Conservation (phyloP, 208 protist species). For the Leishmania braziliensis region DNA sequence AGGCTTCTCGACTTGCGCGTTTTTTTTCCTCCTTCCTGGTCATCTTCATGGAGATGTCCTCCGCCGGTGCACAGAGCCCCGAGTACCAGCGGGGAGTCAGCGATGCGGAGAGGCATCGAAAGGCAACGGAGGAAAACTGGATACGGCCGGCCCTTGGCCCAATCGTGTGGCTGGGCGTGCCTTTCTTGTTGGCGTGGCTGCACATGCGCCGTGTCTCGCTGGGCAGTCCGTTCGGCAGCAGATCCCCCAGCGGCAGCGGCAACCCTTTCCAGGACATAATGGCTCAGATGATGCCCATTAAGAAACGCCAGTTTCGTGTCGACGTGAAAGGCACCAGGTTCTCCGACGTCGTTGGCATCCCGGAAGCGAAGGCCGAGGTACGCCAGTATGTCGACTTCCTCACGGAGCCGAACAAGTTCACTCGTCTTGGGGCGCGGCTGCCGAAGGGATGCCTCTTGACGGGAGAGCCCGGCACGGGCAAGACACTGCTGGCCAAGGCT, state of each 20-base stretch:
- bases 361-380: constrained; percentile 97
- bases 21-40: not conserved
- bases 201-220: constrained; percentile 59
- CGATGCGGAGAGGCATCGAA: constrained; percentile 72
- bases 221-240: constrained; percentile 5
- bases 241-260: constrained; percentile 14
- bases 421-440: constrained; percentile 94
- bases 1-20: not conserved
- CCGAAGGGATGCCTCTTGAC: constrained; percentile 96
- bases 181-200: constrained; percentile 54
- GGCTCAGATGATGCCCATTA: constrained; percentile 91
- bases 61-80: not conserved
- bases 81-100: constrained; percentile 74
- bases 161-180: constrained; percentile 77
- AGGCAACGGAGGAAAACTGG: constrained; percentile 83
- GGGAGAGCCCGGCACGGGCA: constrained; percentile 97
- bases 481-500: constrained; percentile 98
- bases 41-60: constrained; percentile 12
- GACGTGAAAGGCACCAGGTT: constrained; percentile 88
- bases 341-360: constrained; percentile 95
- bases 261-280: constrained; percentile 83
- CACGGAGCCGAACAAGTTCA: constrained; percentile 95
- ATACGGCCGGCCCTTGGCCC: constrained; percentile 73
- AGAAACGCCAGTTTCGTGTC: constrained; percentile 86
- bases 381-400: constrained; percentile 98